Evolutionary conservation across 208 protist genomes (phyloP), one percentile per base, ranked within the genome.

Genomic region (Leishmania lainsoni): DNA sequence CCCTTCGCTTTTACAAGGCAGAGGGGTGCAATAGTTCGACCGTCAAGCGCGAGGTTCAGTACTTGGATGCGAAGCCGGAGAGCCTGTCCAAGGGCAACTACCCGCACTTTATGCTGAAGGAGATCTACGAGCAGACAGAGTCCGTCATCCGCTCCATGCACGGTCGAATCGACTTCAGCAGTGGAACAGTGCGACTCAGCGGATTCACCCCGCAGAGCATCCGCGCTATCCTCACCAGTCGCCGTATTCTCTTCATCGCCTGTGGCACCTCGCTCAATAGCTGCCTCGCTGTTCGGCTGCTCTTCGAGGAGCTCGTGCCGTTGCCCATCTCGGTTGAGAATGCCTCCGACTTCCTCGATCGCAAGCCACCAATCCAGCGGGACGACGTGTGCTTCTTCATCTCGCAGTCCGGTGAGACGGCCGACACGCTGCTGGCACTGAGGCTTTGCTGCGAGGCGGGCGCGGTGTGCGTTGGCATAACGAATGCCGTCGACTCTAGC

Each of bases 31-130:
- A 56, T 76, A 68, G 77, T 45, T 58, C 59, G 17, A 72, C 73
- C 14, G 78, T 93, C 29, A 82, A 56, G 45, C 91, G 94, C 61
- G 76, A 83, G 75, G 65, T 98, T 59, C 78, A 95, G 20, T 84
- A 83, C 61, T 81, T 99, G 22, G 93, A 98, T 76, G 88, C 94
- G 45, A 92, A 91, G 81, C 78, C 98, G 39, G 91, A 97, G 71
- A 91, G 91, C 58, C 88, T 99, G 59, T 92, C 90, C 74, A 98
- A 98, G 84, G 97, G 98, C 17, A 85, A 81, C 56, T 99, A 98
- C 86, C 81, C 87, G 14, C 94, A 99, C 87, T 99, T 99, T 84
- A 99, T 99, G 99, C 89, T 98, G 35, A 99, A 99, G 89, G 98
- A 99, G 89, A 99, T 99, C 73, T 92, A 95, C 83, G 98, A 99